phyloP scores from a whole-genome alignment of 441 rosid species.

The Eutrema salsugineum region DNA sequence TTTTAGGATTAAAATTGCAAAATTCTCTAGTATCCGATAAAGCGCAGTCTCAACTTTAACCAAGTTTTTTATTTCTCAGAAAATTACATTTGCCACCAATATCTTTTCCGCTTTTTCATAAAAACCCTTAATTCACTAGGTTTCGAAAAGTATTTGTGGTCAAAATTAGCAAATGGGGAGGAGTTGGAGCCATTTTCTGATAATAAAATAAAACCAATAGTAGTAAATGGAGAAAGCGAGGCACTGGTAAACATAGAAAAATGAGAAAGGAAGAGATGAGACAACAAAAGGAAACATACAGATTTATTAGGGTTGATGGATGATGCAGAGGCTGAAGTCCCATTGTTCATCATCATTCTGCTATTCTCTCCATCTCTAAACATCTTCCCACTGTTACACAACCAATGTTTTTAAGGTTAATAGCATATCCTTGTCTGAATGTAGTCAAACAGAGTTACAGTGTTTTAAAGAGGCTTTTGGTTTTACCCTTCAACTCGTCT shows the following conservation, averaged over 20 bases:
- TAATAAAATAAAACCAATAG: neutral
- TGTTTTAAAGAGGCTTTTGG: neutral
- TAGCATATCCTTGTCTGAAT: neutral
- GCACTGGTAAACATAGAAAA: neutral
- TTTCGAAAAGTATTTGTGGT: neutral
- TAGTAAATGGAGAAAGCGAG: neutral
- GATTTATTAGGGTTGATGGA: conserved; percentile 62
- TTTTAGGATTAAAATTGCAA: neutral
- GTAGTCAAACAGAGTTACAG: neutral
- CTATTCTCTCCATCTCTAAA: conserved; percentile 70
- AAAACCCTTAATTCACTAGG: neutral
- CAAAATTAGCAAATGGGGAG: neutral
- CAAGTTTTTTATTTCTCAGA: neutral
- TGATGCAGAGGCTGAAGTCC: conserved; percentile 40
- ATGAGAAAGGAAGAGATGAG: neutral
- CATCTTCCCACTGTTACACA: conserved; percentile 55
- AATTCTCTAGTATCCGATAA: neutral
- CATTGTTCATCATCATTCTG: conserved; percentile 68
- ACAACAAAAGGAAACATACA: conserved; percentile 49
- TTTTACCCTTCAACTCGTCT: conserved; percentile 76
- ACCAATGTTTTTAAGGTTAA: neutral
- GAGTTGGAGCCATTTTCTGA: neutral
- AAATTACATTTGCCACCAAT: neutral
- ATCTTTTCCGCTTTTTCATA: neutral
- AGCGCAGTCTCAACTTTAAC: neutral